Conservation (phyloP, 108 stramenopile genomes). For the Skeletonema grethae region DNA sequence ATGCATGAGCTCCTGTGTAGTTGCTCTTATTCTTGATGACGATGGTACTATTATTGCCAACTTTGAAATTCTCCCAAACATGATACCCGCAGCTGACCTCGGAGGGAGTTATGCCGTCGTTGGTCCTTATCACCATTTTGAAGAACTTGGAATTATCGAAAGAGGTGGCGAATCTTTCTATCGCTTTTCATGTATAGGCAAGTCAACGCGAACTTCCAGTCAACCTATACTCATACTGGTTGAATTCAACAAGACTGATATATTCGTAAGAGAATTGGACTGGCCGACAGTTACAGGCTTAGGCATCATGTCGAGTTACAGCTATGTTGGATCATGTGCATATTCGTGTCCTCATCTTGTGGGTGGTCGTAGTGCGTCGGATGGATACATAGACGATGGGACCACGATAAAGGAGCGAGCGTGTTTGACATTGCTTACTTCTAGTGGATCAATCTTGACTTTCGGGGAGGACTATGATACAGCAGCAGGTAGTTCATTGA, state of each 20-base stretch:
- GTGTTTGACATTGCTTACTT: constrained; percentile 53
- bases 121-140: constrained; percentile 73
- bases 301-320: constrained; percentile 44
- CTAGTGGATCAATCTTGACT: constrained; percentile 59
- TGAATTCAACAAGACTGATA: constrained; percentile 65
- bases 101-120: constrained; percentile 40
- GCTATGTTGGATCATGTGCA: constrained; percentile 64
- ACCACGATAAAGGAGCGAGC: constrained; percentile 50
- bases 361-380: constrained; percentile 19
- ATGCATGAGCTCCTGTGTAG: constrained; percentile 58
- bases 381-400: constrained; percentile 20
- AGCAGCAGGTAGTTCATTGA: background rate
- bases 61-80: constrained; percentile 73
- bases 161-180: constrained; percentile 47
- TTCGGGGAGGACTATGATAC: constrained; percentile 57
- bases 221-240: constrained; percentile 60
- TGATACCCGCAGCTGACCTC: constrained; percentile 46
- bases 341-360: constrained; percentile 52
- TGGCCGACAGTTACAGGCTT: constrained; percentile 54
- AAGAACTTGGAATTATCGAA: constrained; percentile 54
- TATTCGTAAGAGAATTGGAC: constrained; percentile 53
- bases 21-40: constrained; percentile 64
- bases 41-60: constrained; percentile 56
- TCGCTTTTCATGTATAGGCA: constrained; percentile 61
- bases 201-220: constrained; percentile 44